A percentile compares a stretch with the other conserved stretches of the same genome.
These are phyloP conservation scores for Trametes hirsuta DNA, from an alignment of 1,284 basidiomycete species.

Conservation along the genomic window DNA sequence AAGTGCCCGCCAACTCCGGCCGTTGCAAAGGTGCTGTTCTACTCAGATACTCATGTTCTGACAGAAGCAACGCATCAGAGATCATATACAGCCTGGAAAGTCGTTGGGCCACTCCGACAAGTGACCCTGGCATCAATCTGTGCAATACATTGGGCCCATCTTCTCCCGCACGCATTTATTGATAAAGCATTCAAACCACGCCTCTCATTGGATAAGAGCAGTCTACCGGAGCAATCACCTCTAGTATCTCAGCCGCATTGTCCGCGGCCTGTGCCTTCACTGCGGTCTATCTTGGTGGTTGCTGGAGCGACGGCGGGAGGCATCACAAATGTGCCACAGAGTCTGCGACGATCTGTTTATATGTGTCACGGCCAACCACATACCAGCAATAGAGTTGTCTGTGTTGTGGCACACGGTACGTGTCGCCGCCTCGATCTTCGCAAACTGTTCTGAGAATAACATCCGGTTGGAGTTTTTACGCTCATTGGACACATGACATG, in stretches of 20 bases:
- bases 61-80: slow-evolving; percentile 87
- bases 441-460: too few relatives aligned
- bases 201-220: not conserved
- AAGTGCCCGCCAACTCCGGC: slow-evolving; percentile 32
- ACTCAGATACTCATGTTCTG: not conserved
- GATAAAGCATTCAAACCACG: not conserved
- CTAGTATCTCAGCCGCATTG: not conserved
- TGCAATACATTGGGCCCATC: not conserved
- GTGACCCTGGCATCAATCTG: slow-evolving; percentile 3
- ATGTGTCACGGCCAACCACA: not conserved
- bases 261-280: not conserved
- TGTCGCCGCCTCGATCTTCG: too few relatives aligned
- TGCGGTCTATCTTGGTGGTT: not conserved
- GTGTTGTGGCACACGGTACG: not conserved
- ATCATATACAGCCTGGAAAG: slow-evolving; percentile 76
- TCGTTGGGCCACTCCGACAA: slow-evolving; percentile 85
- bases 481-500: too few relatives aligned
- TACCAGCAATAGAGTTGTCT: not conserved
- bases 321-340: not conserved
- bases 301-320: not conserved
- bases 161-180: slow-evolving; percentile 1
- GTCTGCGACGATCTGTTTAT: not conserved
- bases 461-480: too few relatives aligned
- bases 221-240: not conserved
- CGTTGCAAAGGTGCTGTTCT: not conserved